Conservation (phyloP, 2,329 filamentous ascomycete genomes). For the Alternaria sp. region DNA sequence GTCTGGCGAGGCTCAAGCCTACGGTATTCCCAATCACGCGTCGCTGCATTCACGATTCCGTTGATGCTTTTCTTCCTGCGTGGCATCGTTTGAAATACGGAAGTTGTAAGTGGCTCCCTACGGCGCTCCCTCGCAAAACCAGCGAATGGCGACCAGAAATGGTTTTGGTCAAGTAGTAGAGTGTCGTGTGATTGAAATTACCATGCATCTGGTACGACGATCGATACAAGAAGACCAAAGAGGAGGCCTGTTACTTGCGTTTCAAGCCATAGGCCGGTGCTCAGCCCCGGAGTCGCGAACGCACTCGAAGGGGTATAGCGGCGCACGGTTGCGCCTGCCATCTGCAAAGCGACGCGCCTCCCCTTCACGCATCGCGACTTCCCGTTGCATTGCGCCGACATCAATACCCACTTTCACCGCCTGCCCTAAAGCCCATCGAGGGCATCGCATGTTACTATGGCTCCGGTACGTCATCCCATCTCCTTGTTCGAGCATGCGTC, state of each 20-base stretch:
- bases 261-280: background rate
- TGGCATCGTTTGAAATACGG: background rate
- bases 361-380: constrained; percentile 42
- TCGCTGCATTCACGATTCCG: background rate
- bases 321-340: constrained; percentile 33
- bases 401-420: constrained; percentile 24
- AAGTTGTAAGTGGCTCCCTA: background rate
- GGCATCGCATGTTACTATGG: constrained; percentile 32
- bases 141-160: background rate
- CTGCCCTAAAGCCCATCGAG: constrained; percentile 23
- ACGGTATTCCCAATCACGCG: background rate
- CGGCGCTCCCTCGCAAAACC: background rate
- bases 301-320: constrained; percentile 11
- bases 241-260: background rate
- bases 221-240: background rate
- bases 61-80: background rate
- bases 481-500: background rate
- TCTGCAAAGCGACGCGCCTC: constrained; percentile 40
- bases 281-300: background rate
- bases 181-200: background rate
- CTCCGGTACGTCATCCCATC: constrained; percentile 39
- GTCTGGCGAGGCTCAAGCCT: background rate
- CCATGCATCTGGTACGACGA: background rate
- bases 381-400: constrained; percentile 31
- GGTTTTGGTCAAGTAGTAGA: background rate